Conservation (phyloP, 306 rosid genomes). For the Corylus heterophylla region DNA sequence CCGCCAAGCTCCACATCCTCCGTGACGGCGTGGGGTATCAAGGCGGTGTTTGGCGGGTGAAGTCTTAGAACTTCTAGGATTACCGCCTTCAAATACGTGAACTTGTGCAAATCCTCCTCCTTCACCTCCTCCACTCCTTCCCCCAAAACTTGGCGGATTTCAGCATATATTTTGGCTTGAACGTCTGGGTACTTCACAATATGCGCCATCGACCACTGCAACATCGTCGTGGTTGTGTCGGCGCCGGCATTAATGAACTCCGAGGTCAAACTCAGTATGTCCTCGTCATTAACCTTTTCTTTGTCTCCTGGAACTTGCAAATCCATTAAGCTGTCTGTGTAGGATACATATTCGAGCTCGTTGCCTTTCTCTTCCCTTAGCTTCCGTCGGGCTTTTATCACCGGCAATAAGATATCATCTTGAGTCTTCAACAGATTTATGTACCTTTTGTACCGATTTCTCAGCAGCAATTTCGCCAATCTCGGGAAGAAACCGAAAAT, state of each 20-base stretch:
- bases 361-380: not conserved
- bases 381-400: not conserved
- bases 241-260: conserved; percentile 1
- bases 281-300: not conserved
- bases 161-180: not conserved
- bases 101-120: not conserved
- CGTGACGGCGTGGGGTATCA: not conserved
- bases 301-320: not conserved
- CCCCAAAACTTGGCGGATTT: not conserved
- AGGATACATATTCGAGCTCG: not conserved
- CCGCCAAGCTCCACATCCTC: not conserved
- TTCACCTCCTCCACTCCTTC: not conserved
- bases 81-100: not conserved
- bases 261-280: not conserved
- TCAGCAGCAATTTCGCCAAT: not conserved
- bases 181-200: not conserved
- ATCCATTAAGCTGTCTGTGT: not conserved
- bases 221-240: not conserved
- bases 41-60: not conserved
- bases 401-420: not conserved
- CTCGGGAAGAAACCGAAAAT: not conserved
- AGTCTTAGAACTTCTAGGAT: not conserved
- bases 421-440: not conserved
- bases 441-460: not conserved
- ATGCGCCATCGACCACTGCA: conserved; percentile 7